Evolutionary conservation across 345 rosid species (phyloP).

Genomic region (Psidium guajava): DNA sequence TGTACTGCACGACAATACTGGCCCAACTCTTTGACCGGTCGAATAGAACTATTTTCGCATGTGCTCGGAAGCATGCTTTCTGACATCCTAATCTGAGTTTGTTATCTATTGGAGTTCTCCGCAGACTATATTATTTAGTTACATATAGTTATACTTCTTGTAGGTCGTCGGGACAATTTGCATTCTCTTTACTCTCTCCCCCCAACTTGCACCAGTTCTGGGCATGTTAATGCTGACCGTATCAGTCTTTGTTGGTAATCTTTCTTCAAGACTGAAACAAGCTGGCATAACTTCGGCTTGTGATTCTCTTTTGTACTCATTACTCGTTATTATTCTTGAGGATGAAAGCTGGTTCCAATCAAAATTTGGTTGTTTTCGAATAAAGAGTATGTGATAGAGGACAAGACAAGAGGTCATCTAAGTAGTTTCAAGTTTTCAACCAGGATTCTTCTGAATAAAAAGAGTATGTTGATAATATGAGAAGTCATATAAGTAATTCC

Average conservation of each 20-base stretch:
- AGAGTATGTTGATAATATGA: not conserved
- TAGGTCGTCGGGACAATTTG: constrained; percentile 74
- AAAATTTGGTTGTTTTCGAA: not conserved
- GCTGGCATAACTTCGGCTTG: not conserved
- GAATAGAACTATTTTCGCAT: not conserved
- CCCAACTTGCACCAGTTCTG: constrained; percentile 86
- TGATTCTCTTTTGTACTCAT: not conserved
- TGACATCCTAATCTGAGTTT: not conserved
- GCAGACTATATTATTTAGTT: not conserved
- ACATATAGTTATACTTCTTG: constrained; percentile 9
- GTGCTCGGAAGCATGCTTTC: not conserved
- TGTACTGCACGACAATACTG: not conserved
- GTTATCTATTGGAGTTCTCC: not conserved
- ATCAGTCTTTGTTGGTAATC: constrained; percentile 72
- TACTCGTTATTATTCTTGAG: not conserved
- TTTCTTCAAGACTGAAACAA: not conserved
- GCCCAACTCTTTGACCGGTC: not conserved
- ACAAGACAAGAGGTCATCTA: not conserved
- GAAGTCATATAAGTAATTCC: not conserved
- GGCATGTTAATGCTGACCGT: constrained; percentile 68
- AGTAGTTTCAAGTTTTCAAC: not conserved
- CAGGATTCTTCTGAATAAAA: not conserved
- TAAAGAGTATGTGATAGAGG: not conserved
- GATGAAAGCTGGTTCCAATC: not conserved
- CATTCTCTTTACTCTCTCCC: constrained; percentile 70